Base-by-base conservation (phyloP, 1,284 basidiomycete genomes). In the Pseudozyma hubeiensis region DNA sequence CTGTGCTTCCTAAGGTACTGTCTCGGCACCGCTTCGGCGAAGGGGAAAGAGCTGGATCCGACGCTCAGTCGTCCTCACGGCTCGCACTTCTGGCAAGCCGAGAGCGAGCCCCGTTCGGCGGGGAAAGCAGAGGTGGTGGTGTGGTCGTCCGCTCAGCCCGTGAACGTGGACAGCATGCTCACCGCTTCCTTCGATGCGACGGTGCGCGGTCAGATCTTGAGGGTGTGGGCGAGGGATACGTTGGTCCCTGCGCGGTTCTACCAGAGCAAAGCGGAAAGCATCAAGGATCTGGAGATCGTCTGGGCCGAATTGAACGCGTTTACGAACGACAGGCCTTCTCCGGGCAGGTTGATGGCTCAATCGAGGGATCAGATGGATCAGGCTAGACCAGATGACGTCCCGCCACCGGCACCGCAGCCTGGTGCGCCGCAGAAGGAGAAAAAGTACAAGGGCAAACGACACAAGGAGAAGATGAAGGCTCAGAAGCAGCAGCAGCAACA, bases 141-240 rank as follows among this genome's bases (percentile, higher is more conserved):
- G 0, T 94, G 93, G 93, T 92, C 91, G 70, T 92, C 90, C 0
- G 93, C 93, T 1, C 90, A 92, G 81, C 90, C 91, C 0, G 88
- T 90, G 59, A 93, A 90, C 76, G 93, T 94, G 4, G 84, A 86
- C 0, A 89, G 89, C 72, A 86, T 86, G 86, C 73, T 84, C 7
- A 62, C 64, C 7, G 75, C 79, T 2, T 65, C 80, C 5, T 73
- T 82, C 17, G 54, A 67, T 31, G 33, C 41, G 4, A 75, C 84
- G 5, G 73, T 85, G 31, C 86, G 86, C 58, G 77, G 80, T 11
- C 83, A 86, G 43, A 81, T 93, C 10, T 84, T 88, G 19, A 90
- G 89, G 0, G 86, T 93, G 0, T 94, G 92, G 93, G 91, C 91
- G 7, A 86, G 93, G 51, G 91, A 91, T 78, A 91, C 90, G 10